Conservation (phyloP, 2,329 filamentous ascomycete genomes). For the Colletotrichum tropicicola region DNA sequence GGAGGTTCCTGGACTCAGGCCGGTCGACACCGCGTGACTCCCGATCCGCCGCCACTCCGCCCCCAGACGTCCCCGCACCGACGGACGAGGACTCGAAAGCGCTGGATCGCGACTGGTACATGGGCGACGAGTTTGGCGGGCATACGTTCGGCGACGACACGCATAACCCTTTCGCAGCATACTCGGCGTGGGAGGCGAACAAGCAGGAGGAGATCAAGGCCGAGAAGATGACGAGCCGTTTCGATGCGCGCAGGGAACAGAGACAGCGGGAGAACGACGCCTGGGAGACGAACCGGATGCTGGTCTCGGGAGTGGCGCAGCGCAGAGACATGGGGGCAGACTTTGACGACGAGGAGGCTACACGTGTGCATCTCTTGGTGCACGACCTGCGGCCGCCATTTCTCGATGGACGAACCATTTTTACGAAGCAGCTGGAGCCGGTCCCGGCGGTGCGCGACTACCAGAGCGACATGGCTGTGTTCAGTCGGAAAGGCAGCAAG, state of each 20-base stretch:
- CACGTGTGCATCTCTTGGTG: constrained; percentile 87
- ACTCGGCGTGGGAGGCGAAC: constrained; percentile 74
- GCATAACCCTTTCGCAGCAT: constrained; percentile 90
- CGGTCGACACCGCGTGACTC: constrained; percentile 51
- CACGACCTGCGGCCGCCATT: constrained; percentile 96
- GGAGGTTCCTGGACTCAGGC: constrained; percentile 39
- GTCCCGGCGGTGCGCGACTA: constrained; percentile 92
- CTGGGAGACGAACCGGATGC: constrained; percentile 99
- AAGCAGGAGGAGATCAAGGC: constrained; percentile 79
- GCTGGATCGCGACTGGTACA: constrained; percentile 93
- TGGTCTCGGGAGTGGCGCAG: constrained; percentile 95
- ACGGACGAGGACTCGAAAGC: constrained; percentile 76
- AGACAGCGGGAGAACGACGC: constrained; percentile 95
- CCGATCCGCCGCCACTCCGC: constrained; percentile 42
- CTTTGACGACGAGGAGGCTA: constrained; percentile 92
- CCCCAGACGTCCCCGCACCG: constrained; percentile 67
- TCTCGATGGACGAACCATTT: constrained; percentile 91
- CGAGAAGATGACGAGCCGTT: constrained; percentile 81
- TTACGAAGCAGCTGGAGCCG: constrained; percentile 96
- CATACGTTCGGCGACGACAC: constrained; percentile 89
- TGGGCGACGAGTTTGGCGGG: constrained; percentile 81
- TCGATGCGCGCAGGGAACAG: constrained; percentile 77
- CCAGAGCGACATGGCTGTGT: constrained; percentile 99
- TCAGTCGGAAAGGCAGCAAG: constrained; percentile 92
- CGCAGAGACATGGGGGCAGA: constrained; percentile 82